Conservation (phyloP, 1,139 yeast species). For the Candida sp. region DNA sequence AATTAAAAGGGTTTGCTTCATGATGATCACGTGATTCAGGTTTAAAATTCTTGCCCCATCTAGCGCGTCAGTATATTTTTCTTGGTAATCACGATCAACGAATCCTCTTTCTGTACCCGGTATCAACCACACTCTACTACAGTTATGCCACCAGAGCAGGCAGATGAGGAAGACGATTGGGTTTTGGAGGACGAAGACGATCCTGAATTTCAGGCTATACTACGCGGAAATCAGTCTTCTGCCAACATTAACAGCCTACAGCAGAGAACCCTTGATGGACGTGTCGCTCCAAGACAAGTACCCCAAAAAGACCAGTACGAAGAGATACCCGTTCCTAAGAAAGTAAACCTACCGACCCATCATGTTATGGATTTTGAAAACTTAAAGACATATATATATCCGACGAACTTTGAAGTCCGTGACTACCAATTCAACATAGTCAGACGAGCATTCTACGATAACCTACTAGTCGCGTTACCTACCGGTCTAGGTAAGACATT, state of each 20-base stretch:
- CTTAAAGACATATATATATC: constrained; percentile 68
- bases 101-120: no score
- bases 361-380: constrained; percentile 50
- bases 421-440: constrained; percentile 91
- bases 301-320: constrained; percentile 8
- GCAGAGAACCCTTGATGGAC: constrained; percentile 10
- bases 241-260: not conserved
- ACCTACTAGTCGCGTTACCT: constrained; percentile 88
- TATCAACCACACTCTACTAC: no score
- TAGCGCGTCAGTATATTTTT: no score
- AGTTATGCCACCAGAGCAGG: not conserved
- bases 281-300: not conserved
- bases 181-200: constrained; percentile 19
- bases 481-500: constrained; percentile 98
- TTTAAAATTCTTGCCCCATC: no score
- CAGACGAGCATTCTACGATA: constrained; percentile 69
- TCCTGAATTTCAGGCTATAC: constrained; percentile 16
- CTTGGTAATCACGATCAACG: no score
- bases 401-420: constrained; percentile 81
- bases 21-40: no score
- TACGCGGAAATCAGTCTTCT: constrained; percentile 3
- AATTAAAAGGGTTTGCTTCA: no score
- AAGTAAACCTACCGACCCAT: constrained; percentile 40
- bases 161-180: constrained; percentile 15
- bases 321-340: constrained; percentile 10